A percentile compares a stretch with the other conserved stretches of the same genome.
These are phyloP conservation scores for Botrytis deweyae DNA, from an alignment of 2,329 filamentous ascomycete species.

Conservation along the genomic window DNA sequence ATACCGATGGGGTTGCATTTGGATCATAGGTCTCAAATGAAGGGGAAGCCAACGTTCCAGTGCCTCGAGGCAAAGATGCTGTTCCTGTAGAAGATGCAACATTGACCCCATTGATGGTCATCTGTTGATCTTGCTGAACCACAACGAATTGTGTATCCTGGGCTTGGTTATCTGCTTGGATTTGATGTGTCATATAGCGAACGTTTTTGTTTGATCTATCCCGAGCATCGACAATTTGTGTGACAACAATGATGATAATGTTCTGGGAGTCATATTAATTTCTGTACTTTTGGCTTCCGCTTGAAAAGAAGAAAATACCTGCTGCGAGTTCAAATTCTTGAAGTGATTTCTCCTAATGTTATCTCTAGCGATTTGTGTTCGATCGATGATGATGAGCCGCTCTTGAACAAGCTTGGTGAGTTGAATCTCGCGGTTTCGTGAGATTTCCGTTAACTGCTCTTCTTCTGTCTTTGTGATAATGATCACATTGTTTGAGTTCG, in stretches of 20 bases:
- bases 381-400: conserved; percentile 24
- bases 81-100: background rate
- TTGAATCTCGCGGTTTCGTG: conserved; percentile 27
- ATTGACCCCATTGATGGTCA: conserved; percentile 24
- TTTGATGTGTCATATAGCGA: conserved; percentile 35
- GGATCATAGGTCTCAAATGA: conserved; percentile 22
- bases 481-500: conserved; percentile 23
- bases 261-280: conserved; percentile 30
- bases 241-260: conserved; percentile 36
- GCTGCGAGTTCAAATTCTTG: conserved; percentile 32
- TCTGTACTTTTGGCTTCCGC: conserved; percentile 3
- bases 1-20: conserved; percentile 17
- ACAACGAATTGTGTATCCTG: conserved; percentile 26
- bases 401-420: conserved; percentile 25
- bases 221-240: conserved; percentile 33
- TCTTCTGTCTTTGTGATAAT: conserved; percentile 27
- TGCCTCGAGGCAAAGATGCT: conserved; percentile 14
- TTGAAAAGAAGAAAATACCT: conserved; percentile 27
- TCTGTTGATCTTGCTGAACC: conserved; percentile 26
- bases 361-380: conserved; percentile 28
- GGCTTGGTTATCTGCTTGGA: conserved; percentile 30
- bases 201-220: conserved; percentile 27
- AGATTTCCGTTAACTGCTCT: conserved; percentile 23
- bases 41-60: background rate
- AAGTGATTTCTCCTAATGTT: conserved; percentile 38